A percentile compares a stretch with the other conserved stretches of the same genome.
Evolutionary conservation across 2,329 filamentous ascomycete genomes (phyloP).

Genomic region (Didymellaceae sp.): DNA sequence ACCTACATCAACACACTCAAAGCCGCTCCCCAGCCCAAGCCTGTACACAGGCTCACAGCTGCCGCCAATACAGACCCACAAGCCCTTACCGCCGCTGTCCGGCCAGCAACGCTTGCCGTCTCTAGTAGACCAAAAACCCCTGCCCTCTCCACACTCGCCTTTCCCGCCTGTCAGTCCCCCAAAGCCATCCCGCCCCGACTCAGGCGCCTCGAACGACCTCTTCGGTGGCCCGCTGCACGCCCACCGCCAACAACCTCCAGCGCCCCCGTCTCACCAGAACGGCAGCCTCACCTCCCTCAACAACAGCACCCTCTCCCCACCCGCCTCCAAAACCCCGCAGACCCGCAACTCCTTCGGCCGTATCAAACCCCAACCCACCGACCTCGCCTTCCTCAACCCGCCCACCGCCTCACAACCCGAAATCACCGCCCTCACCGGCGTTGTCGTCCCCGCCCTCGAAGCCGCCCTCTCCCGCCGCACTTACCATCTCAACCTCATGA

Average conservation of each 20-base stretch:
- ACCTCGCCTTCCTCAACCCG: slow-evolving; percentile 22
- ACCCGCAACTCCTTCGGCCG: slow-evolving; percentile 41
- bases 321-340: slow-evolving; percentile 27
- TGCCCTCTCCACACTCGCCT: slow-evolving; percentile 33
- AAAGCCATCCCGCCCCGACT: slow-evolving; percentile 26
- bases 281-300: neutral
- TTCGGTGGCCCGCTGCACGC: slow-evolving; percentile 34
- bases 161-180: slow-evolving; percentile 27
- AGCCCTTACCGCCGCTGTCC: slow-evolving; percentile 28
- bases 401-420: slow-evolving; percentile 64
- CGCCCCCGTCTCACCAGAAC: slow-evolving; percentile 7
- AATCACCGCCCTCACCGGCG: slow-evolving; percentile 85
- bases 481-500: slow-evolving; percentile 61
- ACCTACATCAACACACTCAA: slow-evolving; percentile 24
- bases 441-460: slow-evolving; percentile 91
- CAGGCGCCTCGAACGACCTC: slow-evolving; percentile 37
- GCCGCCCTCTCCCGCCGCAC: slow-evolving; percentile 83
- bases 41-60: slow-evolving; percentile 7
- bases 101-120: slow-evolving; percentile 36
- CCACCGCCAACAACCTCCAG: neutral
- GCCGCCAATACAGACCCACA: slow-evolving; percentile 13
- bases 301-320: neutral
- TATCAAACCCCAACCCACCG: slow-evolving; percentile 30
- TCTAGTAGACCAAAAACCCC: slow-evolving; percentile 34
- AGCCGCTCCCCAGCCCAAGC: slow-evolving; percentile 31